A percentile compares a stretch with the other conserved stretches of the same genome.
Conservation (phyloP, 805 yeast genomes). For the Teunomyces barrocoloradensis region DNA sequence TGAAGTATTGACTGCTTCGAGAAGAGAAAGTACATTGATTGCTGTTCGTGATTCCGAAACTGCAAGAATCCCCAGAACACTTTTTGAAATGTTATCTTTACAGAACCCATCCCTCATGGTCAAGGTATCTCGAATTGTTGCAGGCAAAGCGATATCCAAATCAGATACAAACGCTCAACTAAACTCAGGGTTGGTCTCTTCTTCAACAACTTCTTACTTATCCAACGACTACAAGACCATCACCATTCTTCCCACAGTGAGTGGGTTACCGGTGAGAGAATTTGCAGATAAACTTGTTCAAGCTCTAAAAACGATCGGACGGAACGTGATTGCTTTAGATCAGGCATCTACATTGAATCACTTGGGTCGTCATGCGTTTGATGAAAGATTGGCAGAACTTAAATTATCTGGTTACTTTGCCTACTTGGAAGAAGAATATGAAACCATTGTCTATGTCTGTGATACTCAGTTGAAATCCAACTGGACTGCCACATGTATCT, state of each 20-base stretch:
- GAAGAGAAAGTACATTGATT: slow-evolving; percentile 64
- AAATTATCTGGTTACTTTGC: slow-evolving; percentile 88
- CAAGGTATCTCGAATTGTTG: slow-evolving; percentile 84
- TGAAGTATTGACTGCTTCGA: slow-evolving; percentile 82
- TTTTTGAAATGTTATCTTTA: slow-evolving; percentile 80
- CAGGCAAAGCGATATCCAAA: slow-evolving; percentile 44
- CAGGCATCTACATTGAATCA: slow-evolving; percentile 77
- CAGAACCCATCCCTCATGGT: slow-evolving; percentile 90
- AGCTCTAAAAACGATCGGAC: slow-evolving; percentile 72
- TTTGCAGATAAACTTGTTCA: slow-evolving; percentile 72
- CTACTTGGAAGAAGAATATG: slow-evolving; percentile 83
- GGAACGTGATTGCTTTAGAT: slow-evolving; percentile 74
- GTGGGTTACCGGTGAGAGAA: slow-evolving; percentile 81
- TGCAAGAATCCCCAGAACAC: slow-evolving; percentile 86
- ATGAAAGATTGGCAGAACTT: slow-evolving; percentile 70
- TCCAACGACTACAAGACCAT: slow-evolving; percentile 70
- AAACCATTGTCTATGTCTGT: slow-evolving; percentile 85
- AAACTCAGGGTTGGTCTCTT: slow-evolving; percentile 19
- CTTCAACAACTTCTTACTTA: slow-evolving; percentile 29
- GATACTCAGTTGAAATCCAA: slow-evolving; percentile 79
- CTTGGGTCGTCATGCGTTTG: slow-evolving; percentile 91
- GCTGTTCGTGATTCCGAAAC: slow-evolving; percentile 93
- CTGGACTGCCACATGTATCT: slow-evolving; percentile 91
- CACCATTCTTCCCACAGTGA: slow-evolving; percentile 74
- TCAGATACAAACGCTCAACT: slow-evolving; percentile 5